These are phyloP conservation scores for Colletotrichum brevisporum DNA, from an alignment of 2,329 filamentous ascomycete genomes.

Conservation along the genomic window DNA sequence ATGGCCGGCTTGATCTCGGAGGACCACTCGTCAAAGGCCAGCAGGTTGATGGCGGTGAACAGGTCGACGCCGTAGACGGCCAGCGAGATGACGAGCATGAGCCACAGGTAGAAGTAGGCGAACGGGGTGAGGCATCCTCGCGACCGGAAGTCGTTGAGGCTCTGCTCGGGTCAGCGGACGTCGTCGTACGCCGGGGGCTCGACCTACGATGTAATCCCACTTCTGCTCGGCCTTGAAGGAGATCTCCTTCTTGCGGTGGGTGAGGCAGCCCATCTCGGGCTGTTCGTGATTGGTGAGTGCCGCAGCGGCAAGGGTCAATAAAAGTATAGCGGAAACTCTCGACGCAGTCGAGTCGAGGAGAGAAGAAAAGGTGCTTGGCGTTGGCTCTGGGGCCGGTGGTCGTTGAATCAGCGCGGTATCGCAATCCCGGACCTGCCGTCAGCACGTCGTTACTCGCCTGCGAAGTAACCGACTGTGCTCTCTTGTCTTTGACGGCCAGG, in stretches of 20 bases:
- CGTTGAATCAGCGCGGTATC: slow-evolving; percentile 26
- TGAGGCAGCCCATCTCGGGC: slow-evolving; percentile 75
- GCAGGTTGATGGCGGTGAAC: slow-evolving; percentile 92
- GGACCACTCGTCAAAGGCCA: slow-evolving; percentile 91
- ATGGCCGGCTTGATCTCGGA: slow-evolving; percentile 85
- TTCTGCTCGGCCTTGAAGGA: slow-evolving; percentile 86
- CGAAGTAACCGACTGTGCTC: slow-evolving; percentile 61
- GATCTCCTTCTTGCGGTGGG: slow-evolving; percentile 71
- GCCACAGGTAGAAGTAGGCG: slow-evolving; percentile 88
- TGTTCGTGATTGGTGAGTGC: background rate
- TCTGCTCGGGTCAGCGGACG: slow-evolving; percentile 48
- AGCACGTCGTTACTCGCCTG: slow-evolving; percentile 64
- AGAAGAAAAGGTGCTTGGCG: slow-evolving; percentile 5
- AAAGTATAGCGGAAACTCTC: slow-evolving; percentile 34
- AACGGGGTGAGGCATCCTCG: slow-evolving; percentile 82
- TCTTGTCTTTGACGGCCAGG: slow-evolving; percentile 42
- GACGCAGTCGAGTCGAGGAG: slow-evolving; percentile 29
- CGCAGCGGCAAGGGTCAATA: background rate
- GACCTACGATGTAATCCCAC: slow-evolving; percentile 91
- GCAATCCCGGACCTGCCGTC: slow-evolving; percentile 55
- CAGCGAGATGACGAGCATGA: slow-evolving; percentile 82
- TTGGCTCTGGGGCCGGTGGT: slow-evolving; percentile 2
- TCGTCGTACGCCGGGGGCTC: background rate
- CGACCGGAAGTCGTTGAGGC: slow-evolving; percentile 83
- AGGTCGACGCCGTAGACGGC: slow-evolving; percentile 92